Evolutionary conservation across 2,329 filamentous ascomycete genomes (phyloP).

Genomic region (Calcarisporium arbuscula): DNA sequence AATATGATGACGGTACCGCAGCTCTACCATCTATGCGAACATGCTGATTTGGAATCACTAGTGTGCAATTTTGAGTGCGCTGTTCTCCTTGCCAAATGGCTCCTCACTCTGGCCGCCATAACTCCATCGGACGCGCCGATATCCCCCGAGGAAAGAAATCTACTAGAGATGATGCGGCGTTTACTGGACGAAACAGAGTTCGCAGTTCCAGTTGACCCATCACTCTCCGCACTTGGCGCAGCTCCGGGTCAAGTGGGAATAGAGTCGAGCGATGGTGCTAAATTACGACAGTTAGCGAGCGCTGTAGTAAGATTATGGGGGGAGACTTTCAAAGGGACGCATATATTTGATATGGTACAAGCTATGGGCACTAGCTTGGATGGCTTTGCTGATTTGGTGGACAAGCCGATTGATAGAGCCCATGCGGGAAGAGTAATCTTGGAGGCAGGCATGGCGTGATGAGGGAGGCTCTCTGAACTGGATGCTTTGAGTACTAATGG

Average conservation of each 20-base stretch:
- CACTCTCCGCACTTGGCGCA: conserved; percentile 35
- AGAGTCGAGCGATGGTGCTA: conserved; percentile 40
- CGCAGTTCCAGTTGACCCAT: conserved; percentile 53
- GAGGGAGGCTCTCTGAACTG: background rate
- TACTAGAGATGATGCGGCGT: conserved; percentile 49
- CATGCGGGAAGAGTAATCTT: background rate
- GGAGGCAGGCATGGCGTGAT: conserved; percentile 15
- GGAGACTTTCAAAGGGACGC: conserved; percentile 54
- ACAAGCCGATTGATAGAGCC: conserved; percentile 43
- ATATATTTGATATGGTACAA: conserved; percentile 55
- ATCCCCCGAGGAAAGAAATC: conserved; percentile 45
- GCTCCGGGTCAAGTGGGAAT: conserved; percentile 34
- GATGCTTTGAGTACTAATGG: background rate
- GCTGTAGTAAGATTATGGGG: conserved; percentile 56
- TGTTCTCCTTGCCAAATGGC: conserved; percentile 54
- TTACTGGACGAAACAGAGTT: conserved; percentile 59
- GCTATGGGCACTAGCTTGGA: conserved; percentile 52
- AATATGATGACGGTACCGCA: background rate
- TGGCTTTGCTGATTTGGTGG: conserved; percentile 49
- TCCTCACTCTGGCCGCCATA: conserved; percentile 49
- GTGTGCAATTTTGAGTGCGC: conserved; percentile 59
- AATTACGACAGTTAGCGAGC: conserved; percentile 48
- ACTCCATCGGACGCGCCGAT: conserved; percentile 42
- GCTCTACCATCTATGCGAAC: background rate
- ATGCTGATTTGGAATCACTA: conserved; percentile 13